Base-by-base conservation (phyloP, 768 basidiomycete genomes). In the Leccinum fibrillosum region DNA sequence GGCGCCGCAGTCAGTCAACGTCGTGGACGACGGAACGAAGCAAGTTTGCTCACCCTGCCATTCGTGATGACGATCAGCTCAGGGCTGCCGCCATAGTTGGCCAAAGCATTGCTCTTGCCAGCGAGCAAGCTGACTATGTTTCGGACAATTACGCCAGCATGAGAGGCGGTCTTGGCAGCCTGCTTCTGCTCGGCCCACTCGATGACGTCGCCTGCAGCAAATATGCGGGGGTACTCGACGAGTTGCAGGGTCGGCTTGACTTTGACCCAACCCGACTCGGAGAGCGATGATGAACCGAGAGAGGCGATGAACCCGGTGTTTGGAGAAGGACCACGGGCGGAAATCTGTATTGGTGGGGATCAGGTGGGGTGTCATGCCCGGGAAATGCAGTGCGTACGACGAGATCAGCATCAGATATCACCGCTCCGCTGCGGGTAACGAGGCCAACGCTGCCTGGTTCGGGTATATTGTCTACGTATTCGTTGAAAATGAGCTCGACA, bases 181-280 rank as follows among this genome's bases (percentile, higher is more conserved):
- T 81, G 85, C 63, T 88, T 88, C 69, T 88, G 82, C 68, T 88
- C 88, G 1, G 71, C 56, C 76, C 80, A 84, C 39, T 86, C 83
- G 59, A 85, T 80, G 57, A 85, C 77, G 64, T 90, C 88, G 2
- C 88, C 88, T 2, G 72, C 76, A 0, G 88, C 89, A 56, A 86
- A 89, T 13, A 90, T 80, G 57, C 77, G 76, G 0, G 81, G 73
- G 66, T 85, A 72, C 0, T 69, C 72, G 7, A 62, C 64, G 2
- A 90, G 69, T 63, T 88, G 86, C 42, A 90, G 75, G 1, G 85
- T 86, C 3, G 83, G 77, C 25, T 70, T 66, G 12, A 89, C 78
- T 58, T 80, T 82, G 55, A 88, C 79, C 63, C 72, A 57, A 70
- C 82, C 65, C 61, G 58, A 32, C 50, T 65, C n/a, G 62, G 75